phyloP scores from a whole-genome alignment of 2,329 filamentous ascomycete genomes.

The Fusarium torulosum region DNA sequence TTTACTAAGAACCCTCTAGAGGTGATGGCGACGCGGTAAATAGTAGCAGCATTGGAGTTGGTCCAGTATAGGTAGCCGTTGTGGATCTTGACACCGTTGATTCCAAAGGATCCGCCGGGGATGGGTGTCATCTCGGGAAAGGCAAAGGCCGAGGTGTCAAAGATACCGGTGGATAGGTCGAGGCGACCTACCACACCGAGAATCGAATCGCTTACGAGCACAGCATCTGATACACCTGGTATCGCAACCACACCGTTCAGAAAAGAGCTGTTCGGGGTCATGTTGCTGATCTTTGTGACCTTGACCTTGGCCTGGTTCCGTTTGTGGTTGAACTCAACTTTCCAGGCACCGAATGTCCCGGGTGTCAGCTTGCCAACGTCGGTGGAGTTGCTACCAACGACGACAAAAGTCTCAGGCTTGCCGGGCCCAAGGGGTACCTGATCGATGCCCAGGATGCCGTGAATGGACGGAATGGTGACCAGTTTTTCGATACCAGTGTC shows the following conservation, averaged over 20 bases:
- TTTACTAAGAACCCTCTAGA: constrained; percentile 20
- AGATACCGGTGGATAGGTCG: not conserved
- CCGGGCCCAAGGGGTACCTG: not conserved
- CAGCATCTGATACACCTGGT: constrained; percentile 1
- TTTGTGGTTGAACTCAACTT: not conserved
- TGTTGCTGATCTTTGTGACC: constrained; percentile 15
- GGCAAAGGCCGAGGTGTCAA: constrained; percentile 4
- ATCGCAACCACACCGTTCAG: constrained; percentile 16
- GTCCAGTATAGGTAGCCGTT: constrained; percentile 3
- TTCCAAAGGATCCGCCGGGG: constrained; percentile 1
- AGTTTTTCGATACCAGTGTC: not conserved
- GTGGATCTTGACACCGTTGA: constrained; percentile 10
- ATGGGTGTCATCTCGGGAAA: constrained; percentile 15
- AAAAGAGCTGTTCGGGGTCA: constrained; percentile 15
- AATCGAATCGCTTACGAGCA: constrained; percentile 9
- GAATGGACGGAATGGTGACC: not conserved
- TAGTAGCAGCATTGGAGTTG: constrained; percentile 23
- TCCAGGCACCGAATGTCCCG: constrained; percentile 20
- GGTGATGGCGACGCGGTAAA: constrained; percentile 34
- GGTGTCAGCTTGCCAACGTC: constrained; percentile 3
- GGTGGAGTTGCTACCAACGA: constrained; percentile 17
- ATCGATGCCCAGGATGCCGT: constrained; percentile 8
- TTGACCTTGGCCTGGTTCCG: not conserved
- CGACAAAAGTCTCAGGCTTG: constrained; percentile 12
- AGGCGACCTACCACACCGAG: constrained; percentile 15